Evolutionary conservation across 2,329 filamentous ascomycete species (phyloP), one percentile per base, ranked within the genome.

Genomic region (Arthrobotrys megalospora): DNA sequence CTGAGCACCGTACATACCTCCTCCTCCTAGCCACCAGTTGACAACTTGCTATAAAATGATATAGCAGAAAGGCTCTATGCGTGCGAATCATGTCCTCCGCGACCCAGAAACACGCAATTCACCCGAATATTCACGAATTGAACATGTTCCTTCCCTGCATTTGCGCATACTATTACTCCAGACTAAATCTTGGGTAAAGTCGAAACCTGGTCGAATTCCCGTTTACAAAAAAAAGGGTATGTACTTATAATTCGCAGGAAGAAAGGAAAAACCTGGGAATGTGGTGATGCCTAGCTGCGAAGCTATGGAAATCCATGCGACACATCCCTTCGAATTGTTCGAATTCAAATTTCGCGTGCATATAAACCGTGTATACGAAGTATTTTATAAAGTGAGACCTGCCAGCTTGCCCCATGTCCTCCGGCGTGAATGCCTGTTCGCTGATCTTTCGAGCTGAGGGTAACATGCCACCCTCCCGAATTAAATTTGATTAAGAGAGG

Each of bases 41-140:
- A 48, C n/a, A 6, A 14, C 6, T 28, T 28, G 8, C 19, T 24
- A 60, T 38, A 60, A 60, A 43, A 43, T 60, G 36, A 60, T 43
- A 60, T 60, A 38, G 36, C 19, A 41, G 24, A 43, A 60, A 43
- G 28, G 48, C 10, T 7, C n/a, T 2, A 38, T 32, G 28, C 50
- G 28, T 36, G 50, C 24, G 28, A 41, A 21, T 58, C 32, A 38
- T 58, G 34, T 41, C 8, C 52, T 58, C 34, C 52, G 21, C 34
- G 52, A 41, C 52, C 32, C 16, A 41, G 32, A 58, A 58, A 58
- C 52, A 60, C 55, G 55, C 55, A 60, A 60, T 60, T 60, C 55
- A 43, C 19, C 55, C 55, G 16, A 41, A 14, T 24, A 60, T n/a
- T 43, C 34, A 19, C 55, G 36, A 36, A 28, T 58, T 21, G 32